Evolutionary conservation across 1,284 basidiomycete species (phyloP), one percentile per base, ranked within the genome.

Genomic region (Cryptococcus maquisensis): DNA sequence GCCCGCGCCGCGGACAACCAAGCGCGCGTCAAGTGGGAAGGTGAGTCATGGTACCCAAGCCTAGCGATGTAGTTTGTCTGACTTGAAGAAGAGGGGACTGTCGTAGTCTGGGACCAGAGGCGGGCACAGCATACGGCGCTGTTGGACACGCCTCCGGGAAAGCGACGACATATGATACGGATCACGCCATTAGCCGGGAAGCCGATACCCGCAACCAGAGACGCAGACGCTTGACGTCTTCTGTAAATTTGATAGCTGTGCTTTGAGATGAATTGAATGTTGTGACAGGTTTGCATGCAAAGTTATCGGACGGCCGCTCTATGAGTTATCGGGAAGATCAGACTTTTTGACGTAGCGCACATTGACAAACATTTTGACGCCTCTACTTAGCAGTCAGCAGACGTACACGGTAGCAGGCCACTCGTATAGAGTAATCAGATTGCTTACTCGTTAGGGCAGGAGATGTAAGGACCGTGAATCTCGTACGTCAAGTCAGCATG

Each of bases 11-110:
- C 40, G 3, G 56, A 58, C 28, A 51, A 49, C 20, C 49, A 51
- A 32, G 56, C 52, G 6, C n/a, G 56, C 13, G 43, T 50, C 23
- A 54, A 55, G 40, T 58, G 56, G 56, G 50, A 56, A 42, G 54
- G 54, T 51, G 43, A 39, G 54, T 55, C 10, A n/a, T 5, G 3
- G 6, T 24, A 12, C 35, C n/a, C 7, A 23, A 26, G 7, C 42
- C 8, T 13, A 26, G 36, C n/a, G n/a, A n/a, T n/a, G n/a, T 12
- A 24, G 20, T 8, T 35, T 16, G 20, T 23, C 3, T 47, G 12
- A n/a, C 38, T 26, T 39, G 37, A 15, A n/a, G 23, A 26, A 56
- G 55, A 52, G 42, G 55, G 55, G 3, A 47, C 44, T 20, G 50
- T 56, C 4, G 40, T 52, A 18, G 35, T 56, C 1, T 56, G 55